Base-by-base conservation (phyloP, 1,284 basidiomycete genomes). In the Inonotus obliquus region DNA sequence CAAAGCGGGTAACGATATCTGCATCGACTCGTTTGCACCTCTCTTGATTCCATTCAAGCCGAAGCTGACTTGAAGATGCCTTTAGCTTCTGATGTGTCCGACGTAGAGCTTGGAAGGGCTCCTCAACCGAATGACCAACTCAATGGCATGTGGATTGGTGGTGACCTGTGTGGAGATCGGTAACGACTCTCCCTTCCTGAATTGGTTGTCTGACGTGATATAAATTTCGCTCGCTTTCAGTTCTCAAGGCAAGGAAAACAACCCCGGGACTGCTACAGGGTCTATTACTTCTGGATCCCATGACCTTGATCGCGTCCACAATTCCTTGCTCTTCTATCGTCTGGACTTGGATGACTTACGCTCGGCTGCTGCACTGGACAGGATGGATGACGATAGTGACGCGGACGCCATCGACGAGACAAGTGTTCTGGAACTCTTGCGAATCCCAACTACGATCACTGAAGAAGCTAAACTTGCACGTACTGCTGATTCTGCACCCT, bases 281-380 rank as follows among this genome's bases (percentile, higher is more conserved):
- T n/a, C n/a, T n/a, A n/a, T n/a, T 6, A 19, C 25, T 21, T n/a
- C 47, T 49, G 54, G 54, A 14, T 44, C 48, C n/a, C 32, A 41
- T 21, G 49, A 23, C 27, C 37, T 23, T 21, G 37, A 51, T 19
- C 25, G 48, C n/a, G 53, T 52, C n/a, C 49, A 45, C 25, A 23
- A 57, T n/a, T 59, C 48, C 23, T 37, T 52, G 39, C n/a, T 21
- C 10, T 59, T 14, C 32, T 59, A 53, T 44, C 25, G 38, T 35
- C 37, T 61, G 48, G 60, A 57, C 19, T 25, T 57, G 14, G 60
- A 61, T 37, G 60, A 61, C 27, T 52, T 61, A 51, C 54, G 60
- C 35, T 52, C 54, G 19, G 60, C 60, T 57, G 54, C 48, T 49
- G 23, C 47, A 44, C 27, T 61, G 48, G 47, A 27, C 38, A n/a